These are phyloP conservation scores for Mikania micrantha DNA, from an alignment of 129 eudicot genomes.

Conservation along the genomic window DNA sequence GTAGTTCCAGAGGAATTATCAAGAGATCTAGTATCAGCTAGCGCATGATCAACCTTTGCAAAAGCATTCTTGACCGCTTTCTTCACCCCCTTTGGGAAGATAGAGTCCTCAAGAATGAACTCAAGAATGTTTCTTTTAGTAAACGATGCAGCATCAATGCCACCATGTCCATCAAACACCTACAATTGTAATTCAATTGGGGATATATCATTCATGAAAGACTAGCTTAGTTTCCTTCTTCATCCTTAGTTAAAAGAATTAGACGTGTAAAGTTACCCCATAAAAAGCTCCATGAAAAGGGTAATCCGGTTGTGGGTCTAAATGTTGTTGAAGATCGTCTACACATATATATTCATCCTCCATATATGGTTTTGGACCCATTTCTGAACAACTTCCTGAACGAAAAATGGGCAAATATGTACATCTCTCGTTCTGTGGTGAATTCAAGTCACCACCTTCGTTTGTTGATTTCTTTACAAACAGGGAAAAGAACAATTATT, in stretches of 20 bases:
- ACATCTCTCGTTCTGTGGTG: constrained; percentile 43
- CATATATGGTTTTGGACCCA: constrained; percentile 74
- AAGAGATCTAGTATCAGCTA: constrained; percentile 61
- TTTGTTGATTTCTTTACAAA: constrained; percentile 5
- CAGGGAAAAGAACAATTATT: not conserved
- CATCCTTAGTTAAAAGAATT: not conserved
- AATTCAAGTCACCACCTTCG: constrained; percentile 14
- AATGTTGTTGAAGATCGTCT: constrained; percentile 55
- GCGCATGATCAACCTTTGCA: constrained; percentile 65
- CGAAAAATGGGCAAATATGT: constrained; percentile 51
- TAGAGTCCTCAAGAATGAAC: constrained; percentile 52
- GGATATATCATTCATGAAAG: not conserved
- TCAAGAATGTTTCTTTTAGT: constrained; percentile 60
- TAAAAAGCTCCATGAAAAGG: constrained; percentile 79
- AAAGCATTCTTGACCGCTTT: constrained; percentile 72
- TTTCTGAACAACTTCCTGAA: constrained; percentile 86
- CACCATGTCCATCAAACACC: constrained; percentile 97
- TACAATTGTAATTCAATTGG: constrained; percentile 4
- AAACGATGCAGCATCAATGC: constrained; percentile 76
- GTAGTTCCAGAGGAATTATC: constrained; percentile 86
- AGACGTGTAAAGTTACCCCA: constrained; percentile 44
- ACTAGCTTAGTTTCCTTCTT: not conserved
- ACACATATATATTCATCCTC: constrained; percentile 88
- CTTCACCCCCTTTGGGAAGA: constrained; percentile 55
- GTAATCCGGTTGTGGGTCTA: constrained; percentile 27